Evolutionary conservation across 371 early-diverging fungal species (phyloP).

Genomic region (Rhizomucor miehei): DNA sequence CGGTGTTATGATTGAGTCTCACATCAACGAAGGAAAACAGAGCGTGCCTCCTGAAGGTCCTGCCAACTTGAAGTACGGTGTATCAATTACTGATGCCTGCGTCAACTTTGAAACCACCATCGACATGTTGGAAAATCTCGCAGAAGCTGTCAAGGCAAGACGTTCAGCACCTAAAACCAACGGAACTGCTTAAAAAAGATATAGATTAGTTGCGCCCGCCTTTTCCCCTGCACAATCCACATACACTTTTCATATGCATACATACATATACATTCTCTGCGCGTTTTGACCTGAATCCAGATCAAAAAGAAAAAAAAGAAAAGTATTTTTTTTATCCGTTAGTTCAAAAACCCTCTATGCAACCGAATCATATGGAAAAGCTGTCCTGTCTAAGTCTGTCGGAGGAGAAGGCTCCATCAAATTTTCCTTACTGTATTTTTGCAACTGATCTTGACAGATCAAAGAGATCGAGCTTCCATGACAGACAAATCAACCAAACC

Average conservation of each 20-base stretch:
- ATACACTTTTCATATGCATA: too few species aligned
- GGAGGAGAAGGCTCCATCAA: too few species aligned
- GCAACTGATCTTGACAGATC: neutral
- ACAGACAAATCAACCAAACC: conserved; percentile 4
- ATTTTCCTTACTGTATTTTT: neutral
- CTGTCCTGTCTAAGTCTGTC: too few species aligned
- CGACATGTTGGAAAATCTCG: conserved; percentile 64
- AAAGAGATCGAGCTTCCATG: neutral
- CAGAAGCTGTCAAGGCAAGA: conserved; percentile 60
- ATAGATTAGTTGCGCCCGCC: too few species aligned
- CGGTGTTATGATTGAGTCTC: conserved; percentile 93
- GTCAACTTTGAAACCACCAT: conserved; percentile 76
- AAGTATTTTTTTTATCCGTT: too few species aligned
- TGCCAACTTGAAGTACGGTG: conserved; percentile 69
- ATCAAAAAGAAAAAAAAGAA: too few species aligned
- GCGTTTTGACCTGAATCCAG: too few species aligned
- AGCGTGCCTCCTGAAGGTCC: conserved; percentile 66
- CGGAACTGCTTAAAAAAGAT: conserved; percentile 4
- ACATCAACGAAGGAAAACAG: conserved; percentile 83
- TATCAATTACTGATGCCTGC: conserved; percentile 84
- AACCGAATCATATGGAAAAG: too few species aligned
- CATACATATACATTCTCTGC: too few species aligned
- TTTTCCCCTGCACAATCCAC: too few species aligned
- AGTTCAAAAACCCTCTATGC: too few species aligned
- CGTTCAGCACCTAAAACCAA: conserved; percentile 14